These are phyloP conservation scores for Emmonsiellopsis sp. DNA, from an alignment of 2,329 filamentous ascomycete genomes.

Conservation along the genomic window DNA sequence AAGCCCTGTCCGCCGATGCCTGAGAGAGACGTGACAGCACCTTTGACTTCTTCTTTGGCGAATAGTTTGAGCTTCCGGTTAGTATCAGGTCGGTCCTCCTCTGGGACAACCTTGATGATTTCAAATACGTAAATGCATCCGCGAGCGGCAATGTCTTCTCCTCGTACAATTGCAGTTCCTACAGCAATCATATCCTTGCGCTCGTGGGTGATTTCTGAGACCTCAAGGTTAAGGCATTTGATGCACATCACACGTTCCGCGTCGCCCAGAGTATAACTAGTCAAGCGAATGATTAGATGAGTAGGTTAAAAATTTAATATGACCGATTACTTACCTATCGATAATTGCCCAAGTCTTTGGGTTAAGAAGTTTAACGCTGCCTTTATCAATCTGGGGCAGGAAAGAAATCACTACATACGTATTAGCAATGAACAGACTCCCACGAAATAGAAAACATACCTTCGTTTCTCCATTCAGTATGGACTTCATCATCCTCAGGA, in stretches of 20 bases:
- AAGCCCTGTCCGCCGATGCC: slow-evolving; percentile 80
- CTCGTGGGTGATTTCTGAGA: slow-evolving; percentile 85
- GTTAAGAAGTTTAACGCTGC: slow-evolving; percentile 68
- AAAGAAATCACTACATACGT: slow-evolving; percentile 39
- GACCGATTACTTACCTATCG: slow-evolving; percentile 43
- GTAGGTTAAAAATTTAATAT: neutral
- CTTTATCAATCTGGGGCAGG: slow-evolving; percentile 60
- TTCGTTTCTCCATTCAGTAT: slow-evolving; percentile 70
- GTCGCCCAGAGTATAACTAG: slow-evolving; percentile 55
- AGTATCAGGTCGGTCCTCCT: slow-evolving; percentile 76
- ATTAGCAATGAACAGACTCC: slow-evolving; percentile 8
- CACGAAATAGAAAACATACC: slow-evolving; percentile 22
- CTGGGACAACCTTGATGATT: slow-evolving; percentile 81
- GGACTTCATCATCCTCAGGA: slow-evolving; percentile 75
- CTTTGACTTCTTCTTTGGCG: slow-evolving; percentile 83
- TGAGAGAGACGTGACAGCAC: slow-evolving; percentile 78
- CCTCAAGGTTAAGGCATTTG: slow-evolving; percentile 73
- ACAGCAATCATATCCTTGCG: slow-evolving; percentile 72
- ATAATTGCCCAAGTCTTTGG: slow-evolving; percentile 69
- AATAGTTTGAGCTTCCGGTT: slow-evolving; percentile 77
- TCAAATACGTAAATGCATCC: slow-evolving; percentile 87
- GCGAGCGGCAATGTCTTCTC: slow-evolving; percentile 79
- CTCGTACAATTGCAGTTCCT: slow-evolving; percentile 75
- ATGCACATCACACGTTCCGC: slow-evolving; percentile 73
- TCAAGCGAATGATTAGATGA: slow-evolving; percentile 5